A percentile compares a stretch with the other conserved stretches of the same genome.
Evolutionary conservation across 495 filamentous ascomycete species (phyloP).

Genomic region (Xylaria flabelliformis): DNA sequence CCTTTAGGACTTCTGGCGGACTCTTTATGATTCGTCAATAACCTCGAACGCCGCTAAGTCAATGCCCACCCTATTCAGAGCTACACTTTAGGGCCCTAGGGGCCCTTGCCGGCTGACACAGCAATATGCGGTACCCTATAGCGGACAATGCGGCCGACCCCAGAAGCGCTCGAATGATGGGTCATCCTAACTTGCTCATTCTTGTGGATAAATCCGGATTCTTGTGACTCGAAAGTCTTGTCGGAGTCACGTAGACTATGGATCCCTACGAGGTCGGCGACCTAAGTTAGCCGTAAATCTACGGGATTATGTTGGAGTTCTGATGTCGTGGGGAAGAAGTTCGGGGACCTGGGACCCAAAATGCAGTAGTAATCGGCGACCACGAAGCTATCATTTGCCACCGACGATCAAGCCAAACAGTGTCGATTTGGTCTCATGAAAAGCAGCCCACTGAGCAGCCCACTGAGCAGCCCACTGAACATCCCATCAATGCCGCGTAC

Average conservation of each 20-base stretch:
- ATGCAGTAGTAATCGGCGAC: constrained; percentile 16
- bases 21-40: neutral
- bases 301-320: neutral
- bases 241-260: neutral
- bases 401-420: neutral
- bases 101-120: neutral
- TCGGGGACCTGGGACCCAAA: neutral
- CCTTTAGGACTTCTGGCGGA: neutral
- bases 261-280: neutral
- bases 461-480: neutral
- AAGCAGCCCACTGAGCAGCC: neutral
- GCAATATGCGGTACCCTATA: neutral
- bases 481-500: neutral
- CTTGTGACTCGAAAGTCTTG: neutral
- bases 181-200: constrained; percentile 19
- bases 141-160: neutral
- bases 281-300: neutral
- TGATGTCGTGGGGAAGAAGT: neutral
- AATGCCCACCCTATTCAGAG: neutral
- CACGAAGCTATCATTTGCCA: neutral
- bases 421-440: neutral
- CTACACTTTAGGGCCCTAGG: neutral
- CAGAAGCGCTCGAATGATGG: constrained; percentile 2
- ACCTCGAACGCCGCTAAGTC: neutral
- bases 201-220: neutral